Percentiles rank a stretch among this genome's conserved stretches.
Evolutionary conservation across 768 basidiomycete species (phyloP).

Genomic region (Suillus clintonianus): DNA sequence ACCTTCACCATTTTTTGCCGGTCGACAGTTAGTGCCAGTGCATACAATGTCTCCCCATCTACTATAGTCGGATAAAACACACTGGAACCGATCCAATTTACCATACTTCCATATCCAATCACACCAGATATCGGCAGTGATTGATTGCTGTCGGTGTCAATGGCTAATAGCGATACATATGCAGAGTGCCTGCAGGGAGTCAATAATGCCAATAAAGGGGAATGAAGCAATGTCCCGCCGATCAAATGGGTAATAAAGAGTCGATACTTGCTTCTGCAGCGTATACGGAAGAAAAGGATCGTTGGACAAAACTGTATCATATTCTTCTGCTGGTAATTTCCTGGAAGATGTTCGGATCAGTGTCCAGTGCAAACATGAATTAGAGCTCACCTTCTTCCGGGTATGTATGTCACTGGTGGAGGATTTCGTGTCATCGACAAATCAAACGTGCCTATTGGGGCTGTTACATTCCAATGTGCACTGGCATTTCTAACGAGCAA

Average conservation of each 20-base stretch:
- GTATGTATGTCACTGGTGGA: conserved; percentile 2
- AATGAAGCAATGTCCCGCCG: not conserved
- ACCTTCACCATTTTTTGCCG: conserved; percentile 4
- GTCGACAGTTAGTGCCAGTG: not conserved
- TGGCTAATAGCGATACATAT: not conserved
- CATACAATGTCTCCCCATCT: not conserved
- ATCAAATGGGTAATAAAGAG: conserved; percentile 6
- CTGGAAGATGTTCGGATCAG: not conserved
- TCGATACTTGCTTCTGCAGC: not conserved
- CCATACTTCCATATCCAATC: conserved; percentile 5
- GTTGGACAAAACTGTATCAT: not conserved
- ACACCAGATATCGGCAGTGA: conserved; percentile 2
- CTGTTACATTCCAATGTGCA: conserved; percentile 3
- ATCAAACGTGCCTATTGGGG: conserved; percentile 4
- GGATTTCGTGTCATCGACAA: not conserved
- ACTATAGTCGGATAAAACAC: conserved; percentile 1
- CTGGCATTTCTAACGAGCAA: conserved; percentile 4
- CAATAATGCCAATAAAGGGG: not conserved
- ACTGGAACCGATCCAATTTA: conserved; percentile 3
- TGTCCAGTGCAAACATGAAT: no score
- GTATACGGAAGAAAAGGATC: conserved; percentile 9
- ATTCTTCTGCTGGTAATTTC: conserved; percentile 1
- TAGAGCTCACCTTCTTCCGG: not conserved
- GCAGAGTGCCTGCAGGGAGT: not conserved
- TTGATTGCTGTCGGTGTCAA: conserved; percentile 1